Base-by-base conservation (phyloP, 1,284 basidiomycete species). In the Cryptococcus amylolentus region DNA sequence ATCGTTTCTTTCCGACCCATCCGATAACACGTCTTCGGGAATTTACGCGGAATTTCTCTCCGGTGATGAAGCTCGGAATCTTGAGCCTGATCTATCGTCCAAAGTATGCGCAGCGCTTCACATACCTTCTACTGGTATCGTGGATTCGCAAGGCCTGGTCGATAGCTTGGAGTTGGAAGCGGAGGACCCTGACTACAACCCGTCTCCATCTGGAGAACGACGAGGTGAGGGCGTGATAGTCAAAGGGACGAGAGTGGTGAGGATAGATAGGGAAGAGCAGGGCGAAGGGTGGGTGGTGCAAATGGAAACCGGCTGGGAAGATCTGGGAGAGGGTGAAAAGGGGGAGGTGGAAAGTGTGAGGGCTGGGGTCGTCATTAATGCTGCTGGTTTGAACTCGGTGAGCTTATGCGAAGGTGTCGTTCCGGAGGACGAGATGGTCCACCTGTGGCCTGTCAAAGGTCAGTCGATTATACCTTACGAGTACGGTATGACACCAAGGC, bases 91-190 rank as follows among this genome's bases (percentile, higher is more conserved):
- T 65, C 79, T 98, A 1, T 87, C 88, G 0, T 67, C 74, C 2
- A 80, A 85, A 44, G 88, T 97, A 52, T 79, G 80, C 0, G 83
- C 81, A 13, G 91, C 92, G 0, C 75, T 98, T 20, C 86, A 87
- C 77, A 91, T 87, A 57, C 87, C 89, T 3, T 84, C 88, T 65
- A 97, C 95, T 0, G 95, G 95, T 1, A 96, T 98, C 60, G 78
- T 98, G 2, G 89, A 94, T 73, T 89, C 89, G 0, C 92, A 95
- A 78, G 76, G 84, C 5, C 78, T 89, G 48, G 89, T 93, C 84
- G 81, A 85, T 63, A 86, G 83, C 59, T 79, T 97, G 39, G 89
- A 91, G 71, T 82, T 81, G 62, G 89, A 94, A 52, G 85, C 97
- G 51, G 76, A 71, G 46, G 71, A 75, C 49, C 51, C 63, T 7